These are phyloP conservation scores for Botrytis pseudocinerea DNA, from an alignment of 2,329 filamentous ascomycete species.

Conservation along the genomic window DNA sequence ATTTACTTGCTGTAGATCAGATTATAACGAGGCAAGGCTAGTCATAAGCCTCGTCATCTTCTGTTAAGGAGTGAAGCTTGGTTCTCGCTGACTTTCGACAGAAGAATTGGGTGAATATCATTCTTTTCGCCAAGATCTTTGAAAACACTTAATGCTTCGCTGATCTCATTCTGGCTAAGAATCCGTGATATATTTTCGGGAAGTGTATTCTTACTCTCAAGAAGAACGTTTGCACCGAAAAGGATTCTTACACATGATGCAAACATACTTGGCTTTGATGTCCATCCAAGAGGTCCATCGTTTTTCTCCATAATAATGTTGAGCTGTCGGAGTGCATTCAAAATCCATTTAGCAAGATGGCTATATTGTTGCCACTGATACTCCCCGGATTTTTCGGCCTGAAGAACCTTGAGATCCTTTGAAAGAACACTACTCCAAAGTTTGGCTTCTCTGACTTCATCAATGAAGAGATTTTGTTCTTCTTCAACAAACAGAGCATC, in stretches of 20 bases:
- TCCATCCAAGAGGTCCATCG: constrained; percentile 73
- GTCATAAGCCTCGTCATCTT: not conserved
- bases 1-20: not conserved
- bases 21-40: constrained; percentile 3
- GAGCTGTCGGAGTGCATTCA: constrained; percentile 25
- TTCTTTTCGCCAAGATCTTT: constrained; percentile 18
- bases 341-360: constrained; percentile 50
- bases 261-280: constrained; percentile 67
- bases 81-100: not conserved
- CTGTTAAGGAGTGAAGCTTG: constrained; percentile 15
- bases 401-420: constrained; percentile 25
- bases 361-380: constrained; percentile 14
- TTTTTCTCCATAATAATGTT: constrained; percentile 39
- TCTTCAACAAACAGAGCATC: constrained; percentile 80
- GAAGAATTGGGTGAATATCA: constrained; percentile 17
- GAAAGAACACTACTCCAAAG: constrained; percentile 59
- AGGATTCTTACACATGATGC: constrained; percentile 53
- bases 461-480: constrained; percentile 91
- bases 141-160: constrained; percentile 9
- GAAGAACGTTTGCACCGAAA: constrained; percentile 36
- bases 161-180: not conserved
- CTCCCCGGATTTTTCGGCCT: not conserved
- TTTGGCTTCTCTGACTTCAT: constrained; percentile 72
- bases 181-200: not conserved
- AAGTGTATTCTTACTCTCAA: not conserved